Conservation (phyloP, 1,139 yeast genomes). For the Geotrichum siamense region DNA sequence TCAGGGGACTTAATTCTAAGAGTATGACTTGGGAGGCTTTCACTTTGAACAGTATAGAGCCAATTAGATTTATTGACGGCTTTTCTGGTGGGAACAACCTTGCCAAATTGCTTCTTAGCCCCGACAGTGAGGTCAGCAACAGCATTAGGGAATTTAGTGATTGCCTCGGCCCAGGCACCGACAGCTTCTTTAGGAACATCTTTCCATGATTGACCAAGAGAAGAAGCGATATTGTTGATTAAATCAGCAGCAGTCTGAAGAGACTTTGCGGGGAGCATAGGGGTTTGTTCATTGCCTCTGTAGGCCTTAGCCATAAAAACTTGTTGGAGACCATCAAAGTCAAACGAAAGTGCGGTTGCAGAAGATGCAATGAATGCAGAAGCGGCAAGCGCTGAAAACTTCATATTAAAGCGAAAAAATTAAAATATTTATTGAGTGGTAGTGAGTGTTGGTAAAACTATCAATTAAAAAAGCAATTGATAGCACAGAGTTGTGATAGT, state of each 20-base stretch:
- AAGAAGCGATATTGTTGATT: constrained; percentile 23
- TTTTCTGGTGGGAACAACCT: constrained; percentile 2
- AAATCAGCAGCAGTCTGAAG: constrained; percentile 14
- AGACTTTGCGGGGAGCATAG: constrained; percentile 7
- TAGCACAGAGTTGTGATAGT: too few relatives aligned
- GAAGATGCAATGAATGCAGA: constrained; percentile 13
- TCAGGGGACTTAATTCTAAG: constrained; percentile 46
- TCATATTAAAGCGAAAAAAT: constrained; percentile 4
- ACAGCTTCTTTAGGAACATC: constrained; percentile 27
- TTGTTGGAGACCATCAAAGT: constrained; percentile 15
- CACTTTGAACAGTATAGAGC: constrained; percentile 15
- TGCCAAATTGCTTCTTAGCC: constrained; percentile 10
- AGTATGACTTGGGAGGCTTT: constrained; percentile 17
- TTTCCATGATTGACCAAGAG: constrained; percentile 25
- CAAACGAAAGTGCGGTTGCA: constrained; percentile 14
- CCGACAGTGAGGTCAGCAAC: constrained; percentile 18
- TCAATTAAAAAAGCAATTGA: neutral
- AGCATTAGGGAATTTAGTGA: constrained; percentile 17
- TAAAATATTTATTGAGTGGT: neutral
- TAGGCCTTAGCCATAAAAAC: constrained; percentile 11
- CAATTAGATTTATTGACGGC: constrained; percentile 12
- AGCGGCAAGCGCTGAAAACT: constrained; percentile 12
- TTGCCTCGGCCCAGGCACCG: constrained; percentile 29
- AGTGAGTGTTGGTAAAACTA: neutral
- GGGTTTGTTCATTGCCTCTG: constrained; percentile 1